phyloP scores from a whole-genome alignment of 176 grass and related monocot genomes.

The Bonia amplexicaulis region DNA sequence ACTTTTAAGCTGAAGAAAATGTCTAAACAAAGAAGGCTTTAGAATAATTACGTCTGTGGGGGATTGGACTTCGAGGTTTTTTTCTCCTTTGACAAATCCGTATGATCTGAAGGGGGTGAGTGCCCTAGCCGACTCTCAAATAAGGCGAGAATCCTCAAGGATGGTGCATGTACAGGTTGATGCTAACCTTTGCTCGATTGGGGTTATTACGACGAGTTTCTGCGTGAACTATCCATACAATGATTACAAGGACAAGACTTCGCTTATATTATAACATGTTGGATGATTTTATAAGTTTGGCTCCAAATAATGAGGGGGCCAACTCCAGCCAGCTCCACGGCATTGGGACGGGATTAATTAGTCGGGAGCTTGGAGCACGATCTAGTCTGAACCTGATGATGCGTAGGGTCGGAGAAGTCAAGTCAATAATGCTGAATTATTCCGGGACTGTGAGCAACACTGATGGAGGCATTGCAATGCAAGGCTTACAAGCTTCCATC shows the following conservation, averaged over 20 bases:
- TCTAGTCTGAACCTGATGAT: background rate
- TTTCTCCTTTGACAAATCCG: too few relatives aligned
- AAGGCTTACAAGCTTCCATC: background rate
- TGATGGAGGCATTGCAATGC: background rate
- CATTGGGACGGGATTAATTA: background rate
- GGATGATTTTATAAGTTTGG: background rate
- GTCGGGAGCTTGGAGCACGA: background rate
- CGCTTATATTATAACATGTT: background rate
- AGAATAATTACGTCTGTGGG: too few relatives aligned
- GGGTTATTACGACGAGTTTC: background rate
- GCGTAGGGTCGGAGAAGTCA: background rate
- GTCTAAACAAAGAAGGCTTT: too few relatives aligned
- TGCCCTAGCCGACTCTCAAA: too few relatives aligned
- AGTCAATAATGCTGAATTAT: conserved; percentile 7
- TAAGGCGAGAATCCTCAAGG: too few relatives aligned
- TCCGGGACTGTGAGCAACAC: background rate
- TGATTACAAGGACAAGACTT: background rate
- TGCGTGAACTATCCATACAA: background rate
- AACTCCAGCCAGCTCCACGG: background rate
- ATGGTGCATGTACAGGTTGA: too few relatives aligned
- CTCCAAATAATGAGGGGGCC: background rate
- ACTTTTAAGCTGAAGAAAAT: too few relatives aligned
- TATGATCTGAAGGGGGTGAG: too few relatives aligned
- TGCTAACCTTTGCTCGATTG: too few relatives aligned
- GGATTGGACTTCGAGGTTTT: too few relatives aligned